Conservation (phyloP, 192 early-diverging fungal species). For the Phlyctochytrium bullatum region DNA sequence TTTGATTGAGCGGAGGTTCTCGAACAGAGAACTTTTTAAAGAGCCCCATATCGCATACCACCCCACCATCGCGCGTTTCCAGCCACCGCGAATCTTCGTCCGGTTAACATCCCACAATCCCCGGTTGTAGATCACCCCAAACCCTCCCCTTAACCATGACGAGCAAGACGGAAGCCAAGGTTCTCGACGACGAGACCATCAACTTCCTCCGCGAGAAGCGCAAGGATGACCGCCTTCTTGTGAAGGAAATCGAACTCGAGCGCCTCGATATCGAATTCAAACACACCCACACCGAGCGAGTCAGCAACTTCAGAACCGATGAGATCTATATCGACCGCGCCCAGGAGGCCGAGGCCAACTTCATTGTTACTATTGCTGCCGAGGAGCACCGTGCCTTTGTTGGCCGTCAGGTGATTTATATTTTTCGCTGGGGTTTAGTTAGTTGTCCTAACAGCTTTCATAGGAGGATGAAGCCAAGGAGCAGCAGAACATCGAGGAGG, state of each 20-base stretch:
- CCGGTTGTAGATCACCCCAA: too few species aligned
- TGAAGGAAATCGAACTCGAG: slow-evolving; percentile 12
- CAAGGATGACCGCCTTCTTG: slow-evolving; percentile 11
- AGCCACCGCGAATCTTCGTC: too few species aligned
- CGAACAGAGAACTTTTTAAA: too few species aligned
- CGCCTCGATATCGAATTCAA: slow-evolving; percentile 30
- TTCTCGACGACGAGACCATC: slow-evolving; percentile 24
- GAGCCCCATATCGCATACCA: too few species aligned
- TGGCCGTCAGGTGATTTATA: slow-evolving; percentile 6
- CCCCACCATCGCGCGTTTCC: too few species aligned
- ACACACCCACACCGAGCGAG: slow-evolving; percentile 24
- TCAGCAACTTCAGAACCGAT: slow-evolving; percentile 33
- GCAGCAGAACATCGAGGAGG: slow-evolving; percentile 16
- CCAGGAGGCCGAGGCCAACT: slow-evolving; percentile 15
- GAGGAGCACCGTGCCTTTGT: slow-evolving; percentile 22
- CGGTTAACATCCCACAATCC: too few species aligned
- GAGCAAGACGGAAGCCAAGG: too few species aligned
- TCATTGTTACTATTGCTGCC: slow-evolving; percentile 19
- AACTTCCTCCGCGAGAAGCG: slow-evolving; percentile 12
- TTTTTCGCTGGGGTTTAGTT: background rate
- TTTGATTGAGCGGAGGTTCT: too few species aligned
- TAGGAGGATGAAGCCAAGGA: slow-evolving; percentile 16
- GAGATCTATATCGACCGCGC: slow-evolving; percentile 28
- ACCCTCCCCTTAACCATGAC: too few species aligned
- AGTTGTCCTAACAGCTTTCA: background rate